Conservation (phyloP, 257 asterid genomes). For the Knoxia roxburghii region DNA sequence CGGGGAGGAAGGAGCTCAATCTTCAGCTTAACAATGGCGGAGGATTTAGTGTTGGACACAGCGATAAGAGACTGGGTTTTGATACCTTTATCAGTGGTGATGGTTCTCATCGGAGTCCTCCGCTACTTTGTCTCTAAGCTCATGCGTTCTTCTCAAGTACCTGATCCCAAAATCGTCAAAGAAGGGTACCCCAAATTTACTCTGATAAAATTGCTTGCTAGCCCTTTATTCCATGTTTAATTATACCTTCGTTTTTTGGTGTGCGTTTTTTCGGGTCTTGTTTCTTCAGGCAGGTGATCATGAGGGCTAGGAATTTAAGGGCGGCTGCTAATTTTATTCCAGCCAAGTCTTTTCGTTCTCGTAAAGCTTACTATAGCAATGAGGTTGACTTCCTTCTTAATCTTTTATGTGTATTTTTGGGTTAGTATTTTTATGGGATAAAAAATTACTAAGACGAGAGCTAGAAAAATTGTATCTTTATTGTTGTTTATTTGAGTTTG, state of each 20-base stretch:
- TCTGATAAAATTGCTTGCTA: neutral
- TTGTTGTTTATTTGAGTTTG: neutral
- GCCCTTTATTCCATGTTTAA: neutral
- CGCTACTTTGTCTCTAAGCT: conserved; percentile 91
- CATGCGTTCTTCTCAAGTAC: conserved; percentile 76
- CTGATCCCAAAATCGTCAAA: conserved; percentile 81
- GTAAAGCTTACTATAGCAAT: conserved; percentile 67
- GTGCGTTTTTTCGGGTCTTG: neutral
- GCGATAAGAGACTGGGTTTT: conserved; percentile 98
- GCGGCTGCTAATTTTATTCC: conserved; percentile 93
- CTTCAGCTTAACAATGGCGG: conserved; percentile 45
- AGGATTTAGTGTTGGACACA: conserved; percentile 87
- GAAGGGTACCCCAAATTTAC: conserved; percentile 54
- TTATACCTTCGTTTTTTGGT: neutral
- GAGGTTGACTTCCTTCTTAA: conserved; percentile 46
- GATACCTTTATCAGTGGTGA: conserved; percentile 85
- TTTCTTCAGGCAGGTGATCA: conserved; percentile 66
- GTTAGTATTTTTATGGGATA: neutral
- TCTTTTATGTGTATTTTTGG: neutral
- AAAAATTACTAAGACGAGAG: neutral
- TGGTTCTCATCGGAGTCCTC: conserved; percentile 93
- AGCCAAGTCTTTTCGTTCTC: conserved; percentile 85
- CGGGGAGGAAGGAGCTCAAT: neutral
- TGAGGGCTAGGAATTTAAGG: conserved; percentile 94
- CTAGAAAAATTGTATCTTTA: neutral